Base-by-base conservation (phyloP, 352 stramenopile genomes). In the Pythium aquatile region DNA sequence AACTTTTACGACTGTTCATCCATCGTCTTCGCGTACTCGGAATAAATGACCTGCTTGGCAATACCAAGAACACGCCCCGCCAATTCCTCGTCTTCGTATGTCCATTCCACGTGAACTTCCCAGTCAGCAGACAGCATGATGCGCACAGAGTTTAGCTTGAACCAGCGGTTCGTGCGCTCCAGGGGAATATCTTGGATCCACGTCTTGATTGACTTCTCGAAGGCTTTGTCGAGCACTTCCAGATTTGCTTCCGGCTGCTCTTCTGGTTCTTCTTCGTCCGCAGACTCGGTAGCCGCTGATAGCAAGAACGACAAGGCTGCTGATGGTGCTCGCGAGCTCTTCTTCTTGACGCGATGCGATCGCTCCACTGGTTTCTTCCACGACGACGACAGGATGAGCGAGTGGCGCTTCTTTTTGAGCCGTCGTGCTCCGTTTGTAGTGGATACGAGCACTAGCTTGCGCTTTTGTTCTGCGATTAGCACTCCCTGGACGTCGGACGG, bases 371-470 rank as follows among this genome's bases (percentile, higher is more conserved):
- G 76, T 44, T 94, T 93, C 65, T 96, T 93, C 87, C 87, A 96
- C 17, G 85, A 85, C 42, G 84, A 88, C 47, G 81, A 79, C 59
- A 90, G 94, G 24, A 77, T 79, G 9, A 96, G 68, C 29, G 77
- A 72, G 70, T 96, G 87, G n/a, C 85, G 85, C 62, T 93, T 93
- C 70, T 96, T 96, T 62, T 94, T 96, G 26, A 96, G 64, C 13
- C 87, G 81, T 6, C 87, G 73, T 4, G 79, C 77, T 10, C 82
- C 87, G 30, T 83, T 91, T 9, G 78, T 76, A 39, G 59, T 74
- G 8, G 85, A 87, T 1, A 96, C 79, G 7, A 92, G 68, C 70
- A 94, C 78, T 20, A 93, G 60, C 57, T 93, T 94, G n/a, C 85
- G 82, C 60, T 91, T 94, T 7, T 78, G 69, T 48, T 96, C 87